phyloP scores from a whole-genome alignment of 768 basidiomycete genomes.

The Xerocomellus dryophilus region DNA sequence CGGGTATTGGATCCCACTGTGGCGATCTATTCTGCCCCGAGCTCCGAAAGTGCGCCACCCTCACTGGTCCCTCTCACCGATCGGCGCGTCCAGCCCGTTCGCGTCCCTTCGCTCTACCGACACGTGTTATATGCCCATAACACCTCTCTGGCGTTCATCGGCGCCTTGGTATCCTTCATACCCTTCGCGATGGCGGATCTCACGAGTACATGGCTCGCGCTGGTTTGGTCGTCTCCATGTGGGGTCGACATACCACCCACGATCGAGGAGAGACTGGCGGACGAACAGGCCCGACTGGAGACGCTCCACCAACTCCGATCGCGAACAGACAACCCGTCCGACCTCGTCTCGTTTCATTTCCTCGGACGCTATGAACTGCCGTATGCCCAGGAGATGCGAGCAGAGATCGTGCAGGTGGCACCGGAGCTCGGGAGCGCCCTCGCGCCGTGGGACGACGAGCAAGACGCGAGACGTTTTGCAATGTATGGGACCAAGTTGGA shows the following conservation, averaged over 20 bases:
- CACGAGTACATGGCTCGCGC: slow-evolving; percentile 47
- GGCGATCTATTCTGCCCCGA: not conserved
- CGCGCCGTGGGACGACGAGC: slow-evolving; percentile 28
- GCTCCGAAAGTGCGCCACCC: not conserved
- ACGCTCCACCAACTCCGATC: slow-evolving; percentile 20
- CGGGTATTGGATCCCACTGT: slow-evolving; percentile 26
- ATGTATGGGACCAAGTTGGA: slow-evolving; percentile 30
- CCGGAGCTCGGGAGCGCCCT: slow-evolving; percentile 18
- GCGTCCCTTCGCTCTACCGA: slow-evolving; percentile 44
- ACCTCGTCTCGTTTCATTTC: slow-evolving; percentile 28
- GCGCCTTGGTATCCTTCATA: slow-evolving; percentile 41
- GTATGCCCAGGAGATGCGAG: slow-evolving; percentile 20
- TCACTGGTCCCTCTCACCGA: slow-evolving; percentile 30
- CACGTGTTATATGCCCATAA: slow-evolving; percentile 47
- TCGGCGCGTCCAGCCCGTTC: slow-evolving; percentile 28
- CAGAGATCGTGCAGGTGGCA: slow-evolving; percentile 12
- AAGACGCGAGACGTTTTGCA: slow-evolving; percentile 23
- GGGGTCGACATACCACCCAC: slow-evolving; percentile 35
- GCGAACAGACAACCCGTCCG: slow-evolving; percentile 23
- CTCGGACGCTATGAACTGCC: slow-evolving; percentile 18
- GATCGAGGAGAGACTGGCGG: slow-evolving; percentile 32
- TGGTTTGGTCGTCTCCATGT: slow-evolving; percentile 35
- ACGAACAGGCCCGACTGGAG: slow-evolving; percentile 37
- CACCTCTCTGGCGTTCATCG: slow-evolving; percentile 46
- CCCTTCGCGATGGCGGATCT: slow-evolving; percentile 50